Base-by-base conservation (phyloP, 1,139 yeast genomes). In the Kodamaea arcana region DNA sequence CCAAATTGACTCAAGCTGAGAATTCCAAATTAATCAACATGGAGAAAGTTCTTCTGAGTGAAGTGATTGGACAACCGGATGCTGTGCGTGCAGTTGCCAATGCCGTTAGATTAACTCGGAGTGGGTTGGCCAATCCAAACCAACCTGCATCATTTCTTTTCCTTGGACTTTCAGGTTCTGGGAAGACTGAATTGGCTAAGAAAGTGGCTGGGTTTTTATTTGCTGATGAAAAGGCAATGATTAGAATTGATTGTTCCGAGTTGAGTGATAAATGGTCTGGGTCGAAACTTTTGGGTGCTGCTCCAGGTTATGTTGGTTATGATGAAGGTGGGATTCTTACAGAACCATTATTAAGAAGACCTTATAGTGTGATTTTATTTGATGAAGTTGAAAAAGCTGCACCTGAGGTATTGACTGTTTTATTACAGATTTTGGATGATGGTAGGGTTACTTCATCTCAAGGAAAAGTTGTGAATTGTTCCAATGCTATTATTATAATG, bases 321-420 rank as follows among this genome's bases (percentile, higher is more conserved):
- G 97, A 90, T 59, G 97, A 92, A 60, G 97, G 98, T 58, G 98
- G 98, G 48, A 78, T 90, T 48, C 73, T 92, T 48, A 92, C 98
- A 2, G 95, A 92, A 53, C 95, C 94, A 41, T 72, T 92, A 42
- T 74, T 87, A 42, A 78, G 97, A 56, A 81, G 84, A 44, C 98
- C 99, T 35, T 94, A 92, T 67, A 85, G 97, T 4, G 98, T 94
- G 18, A 76, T 92, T 21, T 70, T 92, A 45, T 92, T 92, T 54
- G 98, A 92, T 65, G 98, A 92, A 64, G 95, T 92, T 39, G 98
- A 92, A 56, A 92, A 92, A 64, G 99, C 98, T n/a, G 95, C 96
- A 2, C 98, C 98, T 1, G 97, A 92, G 59, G 98, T 94, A 2
- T 72, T 92, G 58, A 94, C 96, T 4, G 81, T 92, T 15, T 71